Base-by-base conservation (phyloP, 2,329 filamentous ascomycete species). In the Phaeosphaeria sp. region DNA sequence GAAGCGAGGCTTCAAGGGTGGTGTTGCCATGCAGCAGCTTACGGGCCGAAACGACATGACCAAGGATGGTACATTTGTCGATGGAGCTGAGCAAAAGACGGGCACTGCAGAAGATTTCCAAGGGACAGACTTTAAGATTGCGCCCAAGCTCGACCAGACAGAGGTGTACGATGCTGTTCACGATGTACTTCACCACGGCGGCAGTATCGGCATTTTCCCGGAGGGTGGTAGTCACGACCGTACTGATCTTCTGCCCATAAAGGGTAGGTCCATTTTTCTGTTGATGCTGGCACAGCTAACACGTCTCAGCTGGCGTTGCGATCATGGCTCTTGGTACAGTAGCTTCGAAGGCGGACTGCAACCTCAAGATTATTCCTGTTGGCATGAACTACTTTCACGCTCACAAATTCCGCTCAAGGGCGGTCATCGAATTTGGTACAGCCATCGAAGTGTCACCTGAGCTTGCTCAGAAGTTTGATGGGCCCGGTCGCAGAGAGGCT, bases 371-470 rank as follows among this genome's bases (percentile, higher is more conserved):
- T 68, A 92, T 99, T 22, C 95, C 95, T 3, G 93, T 95, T 51
- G 94, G 94, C 69, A 97, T 99, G 94, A 99, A 99, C 79, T 99
- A 99, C 79, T 99, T 99, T 80, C 94, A 98, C 78, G 91, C 94
- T 0, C 94, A 99, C 84, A 99, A 98, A 77, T 99, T 99, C 79
- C 90, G 94, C 46, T 98, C 94, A 63, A 87, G 95, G 74, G 95
- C 94, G 36, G 94, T 99, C 4, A 89, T 98, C 59, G 95, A 99
- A 74, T 99, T 98, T 69, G 95, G 95, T 8, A 89, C 87, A 24
- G 93, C 95, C 0, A 89, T 98, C 61, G 91, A 96, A 65, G 88
- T 98, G 9, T 90, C 93, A 0, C 82, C 83, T 20, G 91, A 96
- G 70, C 81, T 97, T 33, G 92, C 97, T 5, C 86, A 93, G 61